Conservation (phyloP, 2,329 filamentous ascomycete genomes). For the Myriosclerotinia scirpicola region DNA sequence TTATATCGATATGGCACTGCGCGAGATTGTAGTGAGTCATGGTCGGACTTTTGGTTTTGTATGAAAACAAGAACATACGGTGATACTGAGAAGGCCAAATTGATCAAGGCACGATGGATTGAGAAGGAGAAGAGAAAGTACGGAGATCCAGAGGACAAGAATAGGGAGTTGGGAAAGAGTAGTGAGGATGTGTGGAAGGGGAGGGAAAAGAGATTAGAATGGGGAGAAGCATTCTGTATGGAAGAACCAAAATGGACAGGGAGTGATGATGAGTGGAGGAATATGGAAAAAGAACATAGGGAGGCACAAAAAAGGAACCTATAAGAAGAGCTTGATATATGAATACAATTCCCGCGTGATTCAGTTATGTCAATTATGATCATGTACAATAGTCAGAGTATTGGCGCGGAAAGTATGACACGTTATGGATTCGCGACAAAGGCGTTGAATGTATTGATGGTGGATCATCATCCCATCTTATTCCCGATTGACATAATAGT, state of each 20-base stretch:
- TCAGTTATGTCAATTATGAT: neutral
- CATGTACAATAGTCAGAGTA: constrained; percentile 1
- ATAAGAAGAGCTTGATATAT: constrained; percentile 1
- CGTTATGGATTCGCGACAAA: neutral
- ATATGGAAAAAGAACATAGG: constrained; percentile 26
- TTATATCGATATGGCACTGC: constrained; percentile 84
- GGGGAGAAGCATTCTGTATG: constrained; percentile 38
- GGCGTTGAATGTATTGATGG: neutral
- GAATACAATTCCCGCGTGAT: neutral
- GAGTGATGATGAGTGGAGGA: constrained; percentile 35
- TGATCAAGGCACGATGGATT: constrained; percentile 42
- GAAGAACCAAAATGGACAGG: constrained; percentile 13
- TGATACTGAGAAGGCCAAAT: constrained; percentile 56
- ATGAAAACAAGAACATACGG: constrained; percentile 75
- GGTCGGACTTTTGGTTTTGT: constrained; percentile 97
- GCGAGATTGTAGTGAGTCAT: constrained; percentile 77
- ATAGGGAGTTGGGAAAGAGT: constrained; percentile 66
- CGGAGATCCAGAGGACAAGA: constrained; percentile 43
- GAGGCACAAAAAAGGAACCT: neutral
- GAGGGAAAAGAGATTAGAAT: constrained; percentile 60
- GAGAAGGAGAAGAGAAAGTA: constrained; percentile 57
- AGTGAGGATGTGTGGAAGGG: constrained; percentile 91
- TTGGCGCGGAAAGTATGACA: neutral
- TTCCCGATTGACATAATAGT: neutral
- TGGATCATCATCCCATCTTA: neutral